A percentile compares a stretch with the other conserved stretches of the same genome.
These are phyloP conservation scores for Aureobasidium sp. DNA, from an alignment of 2,329 filamentous ascomycete species.

Conservation along the genomic window DNA sequence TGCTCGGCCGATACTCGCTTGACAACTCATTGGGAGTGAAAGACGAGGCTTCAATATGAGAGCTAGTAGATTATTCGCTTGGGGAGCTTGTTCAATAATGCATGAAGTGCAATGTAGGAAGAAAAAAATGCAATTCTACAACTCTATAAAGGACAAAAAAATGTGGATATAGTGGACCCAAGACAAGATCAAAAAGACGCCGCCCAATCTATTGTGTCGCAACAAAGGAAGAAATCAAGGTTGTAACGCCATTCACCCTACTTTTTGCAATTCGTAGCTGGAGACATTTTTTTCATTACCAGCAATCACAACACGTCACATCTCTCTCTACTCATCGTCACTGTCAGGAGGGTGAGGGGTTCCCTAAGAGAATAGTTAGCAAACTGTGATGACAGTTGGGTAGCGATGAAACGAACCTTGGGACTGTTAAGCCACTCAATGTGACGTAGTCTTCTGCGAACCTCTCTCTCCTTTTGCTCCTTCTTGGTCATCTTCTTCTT, in stretches of 20 bases:
- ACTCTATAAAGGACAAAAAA: not conserved
- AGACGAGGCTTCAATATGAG: not conserved
- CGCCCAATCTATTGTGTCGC: slow-evolving; percentile 8
- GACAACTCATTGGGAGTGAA: not conserved
- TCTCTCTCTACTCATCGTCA: slow-evolving; percentile 58
- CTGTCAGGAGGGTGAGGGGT: slow-evolving; percentile 71
- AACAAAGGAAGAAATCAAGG: not conserved
- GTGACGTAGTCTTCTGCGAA: slow-evolving; percentile 77
- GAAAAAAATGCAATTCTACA: not conserved
- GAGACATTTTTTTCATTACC: slow-evolving; percentile 1
- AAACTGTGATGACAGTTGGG: not conserved
- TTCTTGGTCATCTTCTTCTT: slow-evolving; percentile 99
- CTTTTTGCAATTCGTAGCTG: slow-evolving; percentile 9
- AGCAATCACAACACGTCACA: not conserved
- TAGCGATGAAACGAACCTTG: slow-evolving; percentile 27
- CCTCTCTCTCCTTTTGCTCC: slow-evolving; percentile 89
- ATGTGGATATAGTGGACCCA: slow-evolving; percentile 3
- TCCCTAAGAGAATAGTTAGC: slow-evolving; percentile 44
- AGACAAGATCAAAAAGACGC: not conserved
- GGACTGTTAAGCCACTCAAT: slow-evolving; percentile 71
- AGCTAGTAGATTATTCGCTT: not conserved
- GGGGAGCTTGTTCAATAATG: not conserved
- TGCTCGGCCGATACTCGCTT: not conserved
- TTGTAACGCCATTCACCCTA: slow-evolving; percentile 10
- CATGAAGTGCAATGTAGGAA: not conserved